Conservation (phyloP, 2,329 filamentous ascomycete species). For the Verticillium nubilum region DNA sequence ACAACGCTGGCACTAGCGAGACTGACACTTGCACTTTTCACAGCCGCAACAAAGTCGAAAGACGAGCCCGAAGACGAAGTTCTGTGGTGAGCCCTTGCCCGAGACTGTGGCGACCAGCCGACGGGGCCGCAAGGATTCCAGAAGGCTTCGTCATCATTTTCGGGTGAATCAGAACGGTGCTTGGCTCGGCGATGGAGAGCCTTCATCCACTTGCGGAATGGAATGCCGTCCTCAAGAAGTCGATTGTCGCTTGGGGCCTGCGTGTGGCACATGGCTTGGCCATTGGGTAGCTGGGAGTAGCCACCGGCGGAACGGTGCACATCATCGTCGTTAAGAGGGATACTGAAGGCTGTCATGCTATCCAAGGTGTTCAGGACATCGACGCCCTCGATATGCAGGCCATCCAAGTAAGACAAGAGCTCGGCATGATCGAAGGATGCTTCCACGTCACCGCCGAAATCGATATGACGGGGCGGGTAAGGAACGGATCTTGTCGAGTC, state of each 20-base stretch:
- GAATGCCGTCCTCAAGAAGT: constrained; percentile 21
- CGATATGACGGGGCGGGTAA: constrained; percentile 16
- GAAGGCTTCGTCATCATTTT: constrained; percentile 16
- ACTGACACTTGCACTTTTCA: constrained; percentile 78
- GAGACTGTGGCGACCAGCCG: constrained; percentile 14
- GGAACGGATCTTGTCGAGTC: neutral
- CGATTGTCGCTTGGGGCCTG: neutral
- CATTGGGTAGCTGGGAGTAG: neutral
- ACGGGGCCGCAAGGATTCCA: constrained; percentile 23
- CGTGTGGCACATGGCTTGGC: neutral
- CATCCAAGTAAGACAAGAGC: constrained; percentile 18
- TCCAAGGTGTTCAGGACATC: constrained; percentile 31
- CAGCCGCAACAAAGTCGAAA: constrained; percentile 70
- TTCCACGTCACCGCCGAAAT: constrained; percentile 20
- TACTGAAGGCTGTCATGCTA: constrained; percentile 33
- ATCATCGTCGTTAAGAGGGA: constrained; percentile 17
- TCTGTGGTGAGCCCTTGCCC: constrained; percentile 30
- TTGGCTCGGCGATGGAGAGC: constrained; percentile 56
- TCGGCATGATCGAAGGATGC: constrained; percentile 25
- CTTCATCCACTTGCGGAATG: constrained; percentile 70
- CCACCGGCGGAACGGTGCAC: neutral
- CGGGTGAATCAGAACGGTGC: constrained; percentile 25
- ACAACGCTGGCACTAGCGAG: constrained; percentile 66
- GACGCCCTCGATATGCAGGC: constrained; percentile 19
- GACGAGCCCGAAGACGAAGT: constrained; percentile 69